Conservation (phyloP, 306 rosid genomes). For the Abrus precatorius region DNA sequence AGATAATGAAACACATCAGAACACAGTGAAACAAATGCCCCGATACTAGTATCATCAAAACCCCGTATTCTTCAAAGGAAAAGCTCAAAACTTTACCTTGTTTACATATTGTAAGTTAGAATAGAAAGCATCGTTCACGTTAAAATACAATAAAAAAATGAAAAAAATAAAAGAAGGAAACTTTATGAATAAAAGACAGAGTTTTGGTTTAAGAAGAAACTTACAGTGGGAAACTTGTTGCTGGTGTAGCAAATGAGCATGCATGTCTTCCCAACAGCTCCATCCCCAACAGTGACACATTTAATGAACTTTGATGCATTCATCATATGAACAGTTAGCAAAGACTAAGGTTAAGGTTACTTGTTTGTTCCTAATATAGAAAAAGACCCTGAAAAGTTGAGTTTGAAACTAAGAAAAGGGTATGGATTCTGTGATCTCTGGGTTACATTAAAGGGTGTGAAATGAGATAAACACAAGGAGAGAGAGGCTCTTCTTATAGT, state of each 20-base stretch:
- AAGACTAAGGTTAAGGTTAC: constrained; percentile 7
- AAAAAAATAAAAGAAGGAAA: constrained; percentile 29
- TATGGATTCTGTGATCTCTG: constrained; percentile 29
- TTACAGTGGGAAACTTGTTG: constrained; percentile 96
- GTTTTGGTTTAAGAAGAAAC: constrained; percentile 38
- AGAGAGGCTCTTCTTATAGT: constrained; percentile 35
- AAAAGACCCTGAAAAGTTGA: constrained; percentile 39
- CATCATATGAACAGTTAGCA: constrained; percentile 59
- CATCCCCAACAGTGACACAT: constrained; percentile 99
- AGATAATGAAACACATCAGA: constrained; percentile 7
- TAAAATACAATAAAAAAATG: constrained; percentile 25
- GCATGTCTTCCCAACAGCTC: constrained; percentile 99
- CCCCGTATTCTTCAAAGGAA: neutral
- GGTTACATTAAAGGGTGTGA: constrained; percentile 45
- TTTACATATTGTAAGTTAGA: neutral
- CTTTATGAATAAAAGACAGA: constrained; percentile 9
- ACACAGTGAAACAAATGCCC: neutral
- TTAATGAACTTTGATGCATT: constrained; percentile 97
- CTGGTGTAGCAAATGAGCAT: constrained; percentile 99
- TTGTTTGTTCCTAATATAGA: neutral
- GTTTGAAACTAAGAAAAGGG: constrained; percentile 37
- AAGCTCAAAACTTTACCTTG: constrained; percentile 19
- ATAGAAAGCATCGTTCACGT: constrained; percentile 4
- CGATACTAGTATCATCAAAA: neutral
- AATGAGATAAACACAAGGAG: constrained; percentile 22